phyloP scores from a whole-genome alignment of 169 alveolate species.

The Babesia gibsoni region DNA sequence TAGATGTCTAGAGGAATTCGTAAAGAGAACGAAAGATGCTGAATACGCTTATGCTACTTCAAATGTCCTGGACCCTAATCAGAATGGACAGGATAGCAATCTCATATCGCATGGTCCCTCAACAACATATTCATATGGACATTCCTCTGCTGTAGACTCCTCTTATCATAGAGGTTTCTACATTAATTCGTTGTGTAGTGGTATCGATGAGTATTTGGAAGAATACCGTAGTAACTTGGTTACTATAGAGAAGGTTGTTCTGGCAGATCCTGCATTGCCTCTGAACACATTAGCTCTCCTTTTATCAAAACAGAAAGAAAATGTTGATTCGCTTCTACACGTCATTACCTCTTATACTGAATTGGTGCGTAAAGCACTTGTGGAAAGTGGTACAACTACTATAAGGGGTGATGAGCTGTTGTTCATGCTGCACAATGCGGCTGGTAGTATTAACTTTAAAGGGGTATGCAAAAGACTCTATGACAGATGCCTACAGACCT shows the following conservation, averaged over 20 bases:
- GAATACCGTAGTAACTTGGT: conserved; percentile 56
- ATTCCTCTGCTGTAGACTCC: conserved; percentile 38
- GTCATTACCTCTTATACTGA: conserved; percentile 4
- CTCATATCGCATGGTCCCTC: background rate
- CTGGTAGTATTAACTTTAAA: conserved; percentile 43
- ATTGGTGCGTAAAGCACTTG: background rate
- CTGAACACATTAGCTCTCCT: conserved; percentile 59
- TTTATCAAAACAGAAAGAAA: conserved; percentile 65
- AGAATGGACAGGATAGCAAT: background rate
- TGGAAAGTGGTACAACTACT: background rate
- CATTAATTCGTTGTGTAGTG: conserved; percentile 61
- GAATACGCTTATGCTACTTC: conserved; percentile 57
- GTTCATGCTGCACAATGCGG: conserved; percentile 38
- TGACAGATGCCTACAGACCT: conserved; percentile 36
- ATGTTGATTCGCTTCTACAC: conserved; percentile 39
- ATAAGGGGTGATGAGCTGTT: conserved; percentile 54
- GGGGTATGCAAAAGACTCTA: conserved; percentile 39
- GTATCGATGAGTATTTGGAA: conserved; percentile 62
- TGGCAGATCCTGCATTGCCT: conserved; percentile 65
- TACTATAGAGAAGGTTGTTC: conserved; percentile 58
- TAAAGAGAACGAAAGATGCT: conserved; percentile 28
- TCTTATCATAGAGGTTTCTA: conserved; percentile 63
- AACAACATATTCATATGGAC: background rate
- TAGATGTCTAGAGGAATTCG: conserved; percentile 15
- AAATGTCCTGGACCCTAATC: background rate